Percentiles rank a stretch among this genome's conserved stretches.
phyloP scores from a whole-genome alignment of 2,329 filamentous ascomycete genomes.

The Tolypocladium tropicale region DNA sequence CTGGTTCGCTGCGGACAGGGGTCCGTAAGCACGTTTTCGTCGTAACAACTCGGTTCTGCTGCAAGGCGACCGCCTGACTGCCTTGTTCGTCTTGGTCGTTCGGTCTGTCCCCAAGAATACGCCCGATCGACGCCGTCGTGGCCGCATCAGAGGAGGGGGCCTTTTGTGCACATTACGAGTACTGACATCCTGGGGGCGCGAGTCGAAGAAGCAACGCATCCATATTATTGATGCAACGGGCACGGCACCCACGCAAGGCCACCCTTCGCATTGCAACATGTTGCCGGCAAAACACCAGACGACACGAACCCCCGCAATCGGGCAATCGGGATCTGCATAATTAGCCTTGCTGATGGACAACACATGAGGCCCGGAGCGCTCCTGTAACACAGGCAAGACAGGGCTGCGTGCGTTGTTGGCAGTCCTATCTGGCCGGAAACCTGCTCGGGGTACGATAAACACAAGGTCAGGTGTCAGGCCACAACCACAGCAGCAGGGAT shows the following conservation, averaged over 20 bases:
- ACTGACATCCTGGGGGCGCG: no score
- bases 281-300: not conserved
- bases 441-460: no score
- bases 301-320: no score
- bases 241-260: not conserved
- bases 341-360: not conserved
- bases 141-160: no score
- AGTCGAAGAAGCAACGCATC: not conserved
- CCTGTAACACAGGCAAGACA: not conserved
- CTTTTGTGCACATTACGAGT: no score
- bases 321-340: conserved; percentile 4
- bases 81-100: not conserved
- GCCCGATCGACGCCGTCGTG: not conserved
- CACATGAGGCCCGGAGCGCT: not conserved
- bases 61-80: not conserved
- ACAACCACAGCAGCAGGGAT: not conserved
- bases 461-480: not conserved
- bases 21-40: no score
- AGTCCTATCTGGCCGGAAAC: not conserved
- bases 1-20: not conserved
- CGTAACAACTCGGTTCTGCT: not conserved
- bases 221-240: not conserved
- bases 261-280: not conserved
- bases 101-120: not conserved
- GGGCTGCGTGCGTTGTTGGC: not conserved